A percentile compares a stretch with the other conserved stretches of the same genome.
These are phyloP conservation scores for Hemileia vastatrix DNA, from an alignment of 1,284 basidiomycete genomes.

Conservation along the genomic window DNA sequence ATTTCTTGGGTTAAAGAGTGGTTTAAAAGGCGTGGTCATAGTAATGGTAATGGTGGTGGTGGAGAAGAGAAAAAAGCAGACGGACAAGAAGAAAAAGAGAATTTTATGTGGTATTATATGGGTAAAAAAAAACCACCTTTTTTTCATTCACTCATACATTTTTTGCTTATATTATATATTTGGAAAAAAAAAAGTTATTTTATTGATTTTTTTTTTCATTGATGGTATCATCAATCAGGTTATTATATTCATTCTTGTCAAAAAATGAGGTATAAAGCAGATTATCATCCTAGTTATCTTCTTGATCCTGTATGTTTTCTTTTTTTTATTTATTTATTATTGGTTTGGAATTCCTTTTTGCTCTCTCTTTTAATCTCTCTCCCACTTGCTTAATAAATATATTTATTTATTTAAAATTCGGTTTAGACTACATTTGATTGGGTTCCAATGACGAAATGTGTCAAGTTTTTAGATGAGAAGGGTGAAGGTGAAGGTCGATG, in stretches of 20 bases:
- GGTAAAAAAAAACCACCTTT: constrained; percentile 14
- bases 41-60: too few relatives aligned
- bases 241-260: constrained; percentile 82
- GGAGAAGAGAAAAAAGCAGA: constrained; percentile 36
- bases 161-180: constrained; percentile 10
- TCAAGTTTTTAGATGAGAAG: too few relatives aligned
- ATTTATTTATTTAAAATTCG: too few relatives aligned
- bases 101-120: constrained; percentile 30
- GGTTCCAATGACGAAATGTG: too few relatives aligned
- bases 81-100: constrained; percentile 34
- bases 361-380: too few relatives aligned
- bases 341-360: too few relatives aligned
- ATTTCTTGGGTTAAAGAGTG: constrained; percentile 59
- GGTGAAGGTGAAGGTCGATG: too few relatives aligned
- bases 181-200: not conserved
- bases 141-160: constrained; percentile 27
- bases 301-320: constrained; percentile 63
- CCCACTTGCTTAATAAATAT: too few relatives aligned
- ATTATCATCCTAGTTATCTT: constrained; percentile 77
- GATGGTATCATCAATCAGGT: constrained; percentile 4
- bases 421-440: too few relatives aligned
- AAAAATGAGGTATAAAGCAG: constrained; percentile 96
- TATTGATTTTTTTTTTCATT: not conserved
- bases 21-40: too few relatives aligned
- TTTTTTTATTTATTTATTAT: too few relatives aligned